phyloP scores from a whole-genome alignment of 75 land plant genomes.

The Cunninghamia lanceolata region DNA sequence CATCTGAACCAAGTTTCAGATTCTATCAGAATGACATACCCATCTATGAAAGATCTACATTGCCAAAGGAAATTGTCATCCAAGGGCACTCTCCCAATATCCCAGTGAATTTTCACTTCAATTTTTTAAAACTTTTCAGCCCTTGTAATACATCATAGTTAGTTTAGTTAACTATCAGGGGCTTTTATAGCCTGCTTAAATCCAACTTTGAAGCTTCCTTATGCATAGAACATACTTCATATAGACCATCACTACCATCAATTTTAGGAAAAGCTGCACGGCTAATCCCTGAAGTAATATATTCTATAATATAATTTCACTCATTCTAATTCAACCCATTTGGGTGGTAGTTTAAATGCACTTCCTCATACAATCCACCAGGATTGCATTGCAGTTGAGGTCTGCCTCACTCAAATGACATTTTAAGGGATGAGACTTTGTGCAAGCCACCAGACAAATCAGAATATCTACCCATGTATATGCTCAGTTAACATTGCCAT shows the following conservation, averaged over 20 bases:
- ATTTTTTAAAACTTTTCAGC: not conserved
- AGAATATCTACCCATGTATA: not conserved
- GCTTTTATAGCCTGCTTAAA: not conserved
- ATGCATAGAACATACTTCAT: not conserved
- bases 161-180: not conserved
- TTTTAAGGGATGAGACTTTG: not conserved
- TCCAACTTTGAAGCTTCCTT: not conserved
- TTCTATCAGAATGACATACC: not conserved
- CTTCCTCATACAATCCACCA: not conserved
- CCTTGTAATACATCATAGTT: not conserved
- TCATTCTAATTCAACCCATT: not conserved
- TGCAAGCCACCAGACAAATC: not conserved
- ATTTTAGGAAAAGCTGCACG: not conserved
- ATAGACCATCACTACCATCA: not conserved
- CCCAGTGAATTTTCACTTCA: not conserved
- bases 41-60: not conserved
- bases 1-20: not conserved
- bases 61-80: not conserved
- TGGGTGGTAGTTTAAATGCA: not conserved
- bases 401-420: not conserved
- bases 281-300: not conserved
- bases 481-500: not conserved
- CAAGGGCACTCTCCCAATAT: not conserved
- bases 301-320: not conserved
- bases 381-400: not conserved